phyloP scores from a whole-genome alignment of 2,329 filamentous ascomycete species.

The Nemania bipapillata region DNA sequence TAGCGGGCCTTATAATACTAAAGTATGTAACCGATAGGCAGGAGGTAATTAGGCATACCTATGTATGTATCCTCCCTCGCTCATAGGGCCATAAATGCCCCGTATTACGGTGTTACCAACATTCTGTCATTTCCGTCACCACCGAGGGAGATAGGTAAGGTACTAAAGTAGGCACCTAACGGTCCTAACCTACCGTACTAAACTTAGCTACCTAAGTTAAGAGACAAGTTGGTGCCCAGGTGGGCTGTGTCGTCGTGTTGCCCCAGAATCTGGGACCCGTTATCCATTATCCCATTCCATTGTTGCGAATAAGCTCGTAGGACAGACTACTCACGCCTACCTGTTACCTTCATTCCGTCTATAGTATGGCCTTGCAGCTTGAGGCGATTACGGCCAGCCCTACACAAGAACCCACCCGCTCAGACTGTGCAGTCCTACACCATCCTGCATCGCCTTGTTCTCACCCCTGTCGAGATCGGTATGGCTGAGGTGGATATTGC shows the following conservation, averaged over 20 bases:
- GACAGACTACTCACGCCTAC: slow-evolving; percentile 13
- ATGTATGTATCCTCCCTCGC: neutral
- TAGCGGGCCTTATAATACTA: neutral
- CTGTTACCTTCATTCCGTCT: neutral
- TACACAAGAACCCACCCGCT: slow-evolving; percentile 21
- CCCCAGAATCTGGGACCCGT: neutral
- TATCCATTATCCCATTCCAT: no score
- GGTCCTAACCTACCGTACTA: neutral
- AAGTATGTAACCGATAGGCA: neutral
- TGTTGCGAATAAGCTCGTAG: slow-evolving; percentile 1
- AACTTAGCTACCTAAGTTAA: neutral
- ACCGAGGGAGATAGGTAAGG: neutral
- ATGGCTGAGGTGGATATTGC: slow-evolving; percentile 87
- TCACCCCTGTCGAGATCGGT: slow-evolving; percentile 44
- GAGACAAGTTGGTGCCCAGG: neutral
- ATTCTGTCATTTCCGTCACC: neutral
- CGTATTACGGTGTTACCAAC: slow-evolving; percentile 1
- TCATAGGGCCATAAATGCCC: neutral
- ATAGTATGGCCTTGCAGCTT: slow-evolving; percentile 34
- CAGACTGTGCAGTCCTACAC: slow-evolving; percentile 17
- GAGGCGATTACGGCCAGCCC: slow-evolving; percentile 24
- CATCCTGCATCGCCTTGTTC: slow-evolving; percentile 37
- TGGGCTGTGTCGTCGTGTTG: slow-evolving; percentile 15
- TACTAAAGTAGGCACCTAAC: neutral
- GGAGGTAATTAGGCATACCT: no score